Base-by-base conservation (phyloP, 768 basidiomycete species). In the Daedaleopsis nitida region DNA sequence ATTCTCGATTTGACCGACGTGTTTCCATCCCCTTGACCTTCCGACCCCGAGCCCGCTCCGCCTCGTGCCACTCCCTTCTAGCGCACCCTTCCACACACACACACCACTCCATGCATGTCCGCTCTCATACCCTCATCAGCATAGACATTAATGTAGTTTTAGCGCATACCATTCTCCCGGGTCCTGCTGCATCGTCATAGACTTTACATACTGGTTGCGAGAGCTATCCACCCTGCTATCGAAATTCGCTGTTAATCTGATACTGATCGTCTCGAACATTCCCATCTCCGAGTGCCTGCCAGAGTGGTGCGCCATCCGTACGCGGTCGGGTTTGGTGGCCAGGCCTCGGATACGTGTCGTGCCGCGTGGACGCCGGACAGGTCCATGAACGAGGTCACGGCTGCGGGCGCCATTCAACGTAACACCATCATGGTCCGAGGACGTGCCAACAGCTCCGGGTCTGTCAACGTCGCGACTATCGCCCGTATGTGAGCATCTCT, bases 1-100 rank as follows among this genome's bases (percentile, higher is more conserved):
- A 48, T 47, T 44, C 27, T 60, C 57, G 23, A 37, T 54, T 6
- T 59, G 53, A 60, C 34, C 53, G 53, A 10, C 17, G 17, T 35
- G 19, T 34, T 38, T 39, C 48, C 45, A 37, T 42, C n/a, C 38
- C 17, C 37, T 10, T 38, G 13, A 47, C 5, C 34, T 13, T 37
- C 49, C 58, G 23, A 19, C 17, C 57, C 19, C 13, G 19, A 24
- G 34, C 51, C 21, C 47, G 3, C 13, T 17, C 10, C 13, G 9
- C 39, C 34, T 19, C 34, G 32, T 7, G n/a, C 49, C 49, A 23
- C 49, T 2, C 49, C 27, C 27, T 24, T 1, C 23, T 12, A 17
- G 16, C 32, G 10, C 32, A 50, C 49, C 8, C 24, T 23, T 50
- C 44, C 44, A 21, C 21, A 21, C 44, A n/a, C 44, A 14, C 44